These are phyloP conservation scores for Marsdenia floribunda DNA, from an alignment of 257 asterid species.

Conservation along the genomic window DNA sequence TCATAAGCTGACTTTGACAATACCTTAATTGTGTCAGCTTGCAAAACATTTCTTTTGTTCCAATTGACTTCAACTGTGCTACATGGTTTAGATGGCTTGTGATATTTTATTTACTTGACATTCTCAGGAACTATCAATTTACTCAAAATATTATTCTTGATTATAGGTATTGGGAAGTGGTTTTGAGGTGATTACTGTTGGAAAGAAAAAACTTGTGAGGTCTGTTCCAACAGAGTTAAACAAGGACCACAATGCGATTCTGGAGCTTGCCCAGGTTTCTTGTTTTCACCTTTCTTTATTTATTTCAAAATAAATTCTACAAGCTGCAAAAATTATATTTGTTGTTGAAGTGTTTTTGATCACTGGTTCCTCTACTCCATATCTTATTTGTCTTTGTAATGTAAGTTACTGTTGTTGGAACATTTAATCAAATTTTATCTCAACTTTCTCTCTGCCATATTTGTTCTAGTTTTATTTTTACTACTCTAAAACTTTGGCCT, in stretches of 20 bases:
- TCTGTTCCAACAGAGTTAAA: conserved; percentile 99
- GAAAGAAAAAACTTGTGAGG: conserved; percentile 83
- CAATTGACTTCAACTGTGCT: not conserved
- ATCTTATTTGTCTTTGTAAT: not conserved
- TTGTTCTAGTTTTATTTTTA: not conserved
- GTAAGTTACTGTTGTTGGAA: not conserved
- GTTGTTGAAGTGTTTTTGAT: not conserved
- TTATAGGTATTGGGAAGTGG: conserved; percentile 88
- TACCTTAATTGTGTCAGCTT: not conserved
- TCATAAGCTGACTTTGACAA: not conserved
- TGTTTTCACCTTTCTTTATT: conserved; percentile 6
- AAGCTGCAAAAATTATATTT: not conserved
- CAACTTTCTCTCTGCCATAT: not conserved
- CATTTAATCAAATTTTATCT: not conserved
- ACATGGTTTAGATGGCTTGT: not conserved
- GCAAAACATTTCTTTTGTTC: not conserved
- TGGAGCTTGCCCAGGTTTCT: conserved; percentile 95
- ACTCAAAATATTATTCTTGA: conserved; percentile 4
- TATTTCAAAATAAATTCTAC: not conserved
- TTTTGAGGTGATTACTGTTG: conserved; percentile 87
- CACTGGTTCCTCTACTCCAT: not conserved
- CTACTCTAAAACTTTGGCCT: not conserved
- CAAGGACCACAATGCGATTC: conserved; percentile 90
- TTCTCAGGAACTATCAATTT: not conserved
- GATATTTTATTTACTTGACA: not conserved